These are phyloP conservation scores for Acacia concinna DNA, from an alignment of 331 rosid genomes.

Conservation along the genomic window DNA sequence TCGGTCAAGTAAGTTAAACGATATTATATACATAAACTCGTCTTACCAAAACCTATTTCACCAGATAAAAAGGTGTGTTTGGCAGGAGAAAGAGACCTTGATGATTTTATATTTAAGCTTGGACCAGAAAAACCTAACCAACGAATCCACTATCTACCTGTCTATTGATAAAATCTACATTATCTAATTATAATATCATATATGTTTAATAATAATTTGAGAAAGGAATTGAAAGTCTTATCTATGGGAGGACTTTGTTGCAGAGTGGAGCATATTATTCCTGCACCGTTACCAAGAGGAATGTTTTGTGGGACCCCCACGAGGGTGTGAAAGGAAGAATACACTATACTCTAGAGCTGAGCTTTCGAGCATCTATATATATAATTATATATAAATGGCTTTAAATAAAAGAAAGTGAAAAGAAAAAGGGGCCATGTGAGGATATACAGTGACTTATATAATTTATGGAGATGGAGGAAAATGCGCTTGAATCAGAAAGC, in stretches of 20 bases:
- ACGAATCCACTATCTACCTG: not conserved
- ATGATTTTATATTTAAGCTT: not conserved
- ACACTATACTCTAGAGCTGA: constrained; percentile 30
- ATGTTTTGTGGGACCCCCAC: constrained; percentile 73
- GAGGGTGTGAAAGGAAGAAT: constrained; percentile 10
- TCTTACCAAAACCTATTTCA: not conserved
- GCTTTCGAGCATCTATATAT: constrained; percentile 23
- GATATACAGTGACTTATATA: constrained; percentile 20
- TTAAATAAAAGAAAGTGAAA: constrained; percentile 34
- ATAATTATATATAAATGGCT: not conserved
- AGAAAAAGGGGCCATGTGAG: constrained; percentile 19
- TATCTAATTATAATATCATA: not conserved
- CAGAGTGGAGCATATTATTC: constrained; percentile 48
- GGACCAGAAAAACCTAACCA: constrained; percentile 21
- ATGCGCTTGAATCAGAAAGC: constrained; percentile 18
- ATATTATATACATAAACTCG: not conserved
- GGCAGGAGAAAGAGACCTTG: constrained; percentile 30
- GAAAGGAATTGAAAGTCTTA: not conserved
- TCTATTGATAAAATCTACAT: not conserved
- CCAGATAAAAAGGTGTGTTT: constrained; percentile 12
- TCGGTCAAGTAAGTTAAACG: not conserved
- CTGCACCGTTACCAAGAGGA: constrained; percentile 59
- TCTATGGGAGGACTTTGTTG: constrained; percentile 37
- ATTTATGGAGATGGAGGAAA: constrained; percentile 30
- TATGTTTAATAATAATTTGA: not conserved